phyloP scores from a whole-genome alignment of 148 eudicot species.

The Fagopyrum homotropicum region DNA sequence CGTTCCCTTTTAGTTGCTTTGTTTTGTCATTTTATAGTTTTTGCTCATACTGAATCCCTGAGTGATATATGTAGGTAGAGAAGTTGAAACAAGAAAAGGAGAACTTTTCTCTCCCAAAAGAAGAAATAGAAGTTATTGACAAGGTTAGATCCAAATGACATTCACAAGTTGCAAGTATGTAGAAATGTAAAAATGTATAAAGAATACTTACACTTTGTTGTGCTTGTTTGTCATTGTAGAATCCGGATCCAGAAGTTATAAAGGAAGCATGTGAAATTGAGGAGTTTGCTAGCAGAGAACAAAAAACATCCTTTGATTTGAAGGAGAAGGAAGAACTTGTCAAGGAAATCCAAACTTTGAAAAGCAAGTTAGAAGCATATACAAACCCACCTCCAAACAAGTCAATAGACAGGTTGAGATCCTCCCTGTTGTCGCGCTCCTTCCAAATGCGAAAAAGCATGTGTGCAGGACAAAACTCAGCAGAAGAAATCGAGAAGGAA shows the following conservation, averaged over 20 bases:
- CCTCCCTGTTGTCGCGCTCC: constrained; percentile 71
- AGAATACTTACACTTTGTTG: neutral
- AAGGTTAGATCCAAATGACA: constrained; percentile 45
- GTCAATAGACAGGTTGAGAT: constrained; percentile 56
- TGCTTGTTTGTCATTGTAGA: neutral
- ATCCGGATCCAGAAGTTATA: constrained; percentile 39
- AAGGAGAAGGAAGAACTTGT: constrained; percentile 81
- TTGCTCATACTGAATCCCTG: neutral
- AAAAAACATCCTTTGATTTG: constrained; percentile 30
- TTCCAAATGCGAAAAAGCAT: constrained; percentile 63
- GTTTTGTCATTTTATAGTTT: neutral
- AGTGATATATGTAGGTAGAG: constrained; percentile 43
- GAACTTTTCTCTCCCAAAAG: constrained; percentile 7
- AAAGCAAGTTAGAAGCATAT: constrained; percentile 44
- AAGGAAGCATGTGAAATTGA: constrained; percentile 56
- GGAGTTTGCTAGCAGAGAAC: constrained; percentile 19
- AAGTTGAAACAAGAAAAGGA: constrained; percentile 36
- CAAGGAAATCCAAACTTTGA: constrained; percentile 61
- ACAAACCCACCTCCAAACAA: constrained; percentile 38
- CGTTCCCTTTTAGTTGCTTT: neutral
- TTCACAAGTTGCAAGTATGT: neutral
- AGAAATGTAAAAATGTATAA: neutral
- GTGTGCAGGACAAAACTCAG: constrained; percentile 29
- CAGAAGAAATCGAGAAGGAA: constrained; percentile 83
- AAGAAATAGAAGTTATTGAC: constrained; percentile 23